phyloP scores from a whole-genome alignment of 176 grass and related monocot species.

The Urochloa ruziziensis region DNA sequence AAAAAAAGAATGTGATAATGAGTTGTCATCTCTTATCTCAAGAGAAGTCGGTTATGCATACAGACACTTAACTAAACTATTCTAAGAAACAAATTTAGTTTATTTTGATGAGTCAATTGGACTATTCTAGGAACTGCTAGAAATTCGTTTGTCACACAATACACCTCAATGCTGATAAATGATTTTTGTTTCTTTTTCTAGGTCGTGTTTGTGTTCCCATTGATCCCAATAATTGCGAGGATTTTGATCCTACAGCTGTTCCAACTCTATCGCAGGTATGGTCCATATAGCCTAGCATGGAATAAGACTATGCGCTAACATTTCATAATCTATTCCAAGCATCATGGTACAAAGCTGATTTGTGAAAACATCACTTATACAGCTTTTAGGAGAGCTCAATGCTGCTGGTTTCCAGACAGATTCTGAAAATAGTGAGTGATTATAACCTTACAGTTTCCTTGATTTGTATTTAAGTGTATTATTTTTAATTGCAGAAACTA shows the following conservation, averaged over 20 bases:
- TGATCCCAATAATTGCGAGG: slow-evolving; percentile 75
- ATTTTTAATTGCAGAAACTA: background rate
- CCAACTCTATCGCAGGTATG: slow-evolving; percentile 76
- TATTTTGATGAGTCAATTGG: background rate
- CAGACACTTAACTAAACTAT: background rate
- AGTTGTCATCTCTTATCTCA: background rate
- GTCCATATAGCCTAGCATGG: background rate
- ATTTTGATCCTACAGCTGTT: slow-evolving; percentile 79
- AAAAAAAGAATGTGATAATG: background rate
- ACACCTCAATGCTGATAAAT: slow-evolving; percentile 6
- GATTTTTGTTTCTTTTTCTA: slow-evolving; percentile 31
- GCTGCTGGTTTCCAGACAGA: slow-evolving; percentile 41
- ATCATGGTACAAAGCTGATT: slow-evolving; percentile 12
- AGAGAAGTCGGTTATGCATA: background rate
- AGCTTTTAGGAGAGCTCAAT: slow-evolving; percentile 89
- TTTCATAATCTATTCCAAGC: background rate
- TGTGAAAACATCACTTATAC: slow-evolving; percentile 19
- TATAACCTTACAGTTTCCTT: background rate
- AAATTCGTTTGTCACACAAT: background rate
- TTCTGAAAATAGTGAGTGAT: slow-evolving; percentile 57
- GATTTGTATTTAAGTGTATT: background rate
- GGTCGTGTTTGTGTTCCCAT: slow-evolving; percentile 88
- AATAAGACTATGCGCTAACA: background rate
- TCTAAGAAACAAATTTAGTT: background rate
- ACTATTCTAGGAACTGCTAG: background rate